phyloP scores from a whole-genome alignment of 345 rosid genomes.

The Alliaria petiolata region DNA sequence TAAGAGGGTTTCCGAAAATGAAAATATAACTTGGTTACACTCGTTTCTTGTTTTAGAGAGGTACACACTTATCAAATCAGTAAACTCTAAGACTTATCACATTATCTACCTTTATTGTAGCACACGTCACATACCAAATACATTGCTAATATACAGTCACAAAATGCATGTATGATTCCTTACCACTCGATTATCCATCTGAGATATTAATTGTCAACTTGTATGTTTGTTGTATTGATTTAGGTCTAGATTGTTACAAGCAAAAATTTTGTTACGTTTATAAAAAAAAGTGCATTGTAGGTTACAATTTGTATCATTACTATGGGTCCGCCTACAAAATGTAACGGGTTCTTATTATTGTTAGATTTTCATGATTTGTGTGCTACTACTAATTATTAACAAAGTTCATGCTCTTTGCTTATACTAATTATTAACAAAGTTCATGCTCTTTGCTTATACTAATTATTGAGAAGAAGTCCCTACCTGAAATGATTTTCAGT shows the following conservation, averaged over 20 bases:
- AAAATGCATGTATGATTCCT: slow-evolving; percentile 1
- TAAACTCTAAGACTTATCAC: background rate
- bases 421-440: too few relatives aligned
- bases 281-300: too few relatives aligned
- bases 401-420: too few relatives aligned
- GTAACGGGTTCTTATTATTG: background rate
- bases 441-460: too few relatives aligned
- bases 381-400: background rate
- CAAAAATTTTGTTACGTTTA: too few relatives aligned
- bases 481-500: background rate
- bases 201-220: background rate
- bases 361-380: background rate
- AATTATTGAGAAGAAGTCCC: slow-evolving; percentile 7
- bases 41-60: slow-evolving; percentile 4
- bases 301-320: too few relatives aligned
- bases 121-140: background rate
- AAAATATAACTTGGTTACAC: background rate
- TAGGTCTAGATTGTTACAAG: background rate
- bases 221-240: too few relatives aligned
- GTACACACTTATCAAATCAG: background rate
- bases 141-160: background rate
- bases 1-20: slow-evolving; percentile 7
- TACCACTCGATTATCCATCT: background rate
- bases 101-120: background rate
- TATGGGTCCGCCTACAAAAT: too few relatives aligned